A percentile compares a stretch with the other conserved stretches of the same genome.
These are phyloP conservation scores for Zalerion maritima DNA, from an alignment of 495 filamentous ascomycete genomes.

Conservation along the genomic window DNA sequence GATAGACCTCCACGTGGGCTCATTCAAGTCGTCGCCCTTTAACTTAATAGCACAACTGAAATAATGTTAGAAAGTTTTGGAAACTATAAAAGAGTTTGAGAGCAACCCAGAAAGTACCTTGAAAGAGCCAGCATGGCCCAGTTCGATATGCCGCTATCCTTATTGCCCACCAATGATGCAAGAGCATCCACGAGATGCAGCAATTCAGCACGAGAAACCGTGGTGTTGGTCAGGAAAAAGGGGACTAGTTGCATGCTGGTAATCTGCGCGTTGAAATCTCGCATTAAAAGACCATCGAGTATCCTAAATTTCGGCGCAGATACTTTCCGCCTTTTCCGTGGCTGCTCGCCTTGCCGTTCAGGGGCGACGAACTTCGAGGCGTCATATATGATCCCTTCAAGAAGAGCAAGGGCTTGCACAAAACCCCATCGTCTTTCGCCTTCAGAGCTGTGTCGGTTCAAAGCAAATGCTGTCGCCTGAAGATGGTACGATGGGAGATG, in stretches of 20 bases:
- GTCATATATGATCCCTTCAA: slow-evolving; percentile 28
- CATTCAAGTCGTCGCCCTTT: slow-evolving; percentile 15
- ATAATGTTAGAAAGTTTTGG: slow-evolving; percentile 13
- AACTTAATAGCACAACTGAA: slow-evolving; percentile 34
- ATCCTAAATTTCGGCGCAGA: slow-evolving; percentile 44
- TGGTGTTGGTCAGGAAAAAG: slow-evolving; percentile 41
- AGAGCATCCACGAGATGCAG: slow-evolving; percentile 21
- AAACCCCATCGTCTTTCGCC: slow-evolving; percentile 41
- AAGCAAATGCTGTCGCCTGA: slow-evolving; percentile 25
- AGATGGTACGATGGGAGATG: slow-evolving; percentile 18
- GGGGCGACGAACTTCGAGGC: slow-evolving; percentile 16
- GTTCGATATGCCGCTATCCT: slow-evolving; percentile 22
- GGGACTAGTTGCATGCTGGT: slow-evolving; percentile 67
- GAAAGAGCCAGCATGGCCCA: slow-evolving; percentile 48
- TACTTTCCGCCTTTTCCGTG: slow-evolving; percentile 50
- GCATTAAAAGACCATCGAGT: slow-evolving; percentile 41
- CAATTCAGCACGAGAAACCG: slow-evolving; percentile 24
- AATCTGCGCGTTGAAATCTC: slow-evolving; percentile 39
- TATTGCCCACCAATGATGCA: slow-evolving; percentile 18
- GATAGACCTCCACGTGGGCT: slow-evolving; percentile 46
- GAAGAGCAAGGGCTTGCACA: slow-evolving; percentile 32
- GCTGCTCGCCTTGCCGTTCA: slow-evolving; percentile 23
- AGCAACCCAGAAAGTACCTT: slow-evolving; percentile 25
- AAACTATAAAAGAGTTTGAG: slow-evolving; percentile 13
- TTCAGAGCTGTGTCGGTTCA: slow-evolving; percentile 29